Evolutionary conservation across 2,329 filamentous ascomycete genomes (phyloP), one percentile per base, ranked within the genome.

Genomic region (Claviceps pazoutovae): DNA sequence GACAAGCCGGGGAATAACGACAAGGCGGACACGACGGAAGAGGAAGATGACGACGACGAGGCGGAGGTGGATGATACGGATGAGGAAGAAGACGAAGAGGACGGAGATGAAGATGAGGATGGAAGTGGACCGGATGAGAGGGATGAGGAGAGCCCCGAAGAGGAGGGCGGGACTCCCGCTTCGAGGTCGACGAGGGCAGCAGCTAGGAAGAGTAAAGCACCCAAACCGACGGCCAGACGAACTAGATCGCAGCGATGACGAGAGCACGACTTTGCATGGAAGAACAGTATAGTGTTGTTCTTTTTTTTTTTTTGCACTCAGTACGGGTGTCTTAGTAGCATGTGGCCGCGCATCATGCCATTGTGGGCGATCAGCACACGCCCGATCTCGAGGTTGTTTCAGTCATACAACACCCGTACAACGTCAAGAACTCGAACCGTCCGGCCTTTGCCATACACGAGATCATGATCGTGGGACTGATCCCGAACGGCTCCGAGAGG

Each of bases 81-180:
- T 13, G 46, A 46, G 5, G 47, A 47, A 3, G 47, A 43, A 2
- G 63, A 66, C n/a, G 65, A 60, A 3, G 63, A 59, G 14, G 66
- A 66, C 1, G 64, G 61, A 1, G 64, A 60, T 4, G 63, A 63
- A 3, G 64, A 61, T 17, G 65, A 62, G 1, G 65, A 66, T 30
- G 67, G 64, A 36, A 63, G 41, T 16, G 34, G 21, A 11, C 21
- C 17, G 4, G 52, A 38, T 8, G 51, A 68, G 21, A 67, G 68
- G 4, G 62, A 60, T 38, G 66, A 62, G 3, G 66, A 51, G 14
- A 54, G 52, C 26, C 36, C 46, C 11, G 50, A 41, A 26, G 53
- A 54, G 7, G 53, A 50, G 13, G 44, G 47, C 26, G 67, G 64
- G 43, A 68, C 69, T 45, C 66, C 69, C 1, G 66, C 66, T 2